Evolutionary conservation across 2,329 filamentous ascomycete genomes (phyloP).

Genomic region (Mycosphaerella sp.): DNA sequence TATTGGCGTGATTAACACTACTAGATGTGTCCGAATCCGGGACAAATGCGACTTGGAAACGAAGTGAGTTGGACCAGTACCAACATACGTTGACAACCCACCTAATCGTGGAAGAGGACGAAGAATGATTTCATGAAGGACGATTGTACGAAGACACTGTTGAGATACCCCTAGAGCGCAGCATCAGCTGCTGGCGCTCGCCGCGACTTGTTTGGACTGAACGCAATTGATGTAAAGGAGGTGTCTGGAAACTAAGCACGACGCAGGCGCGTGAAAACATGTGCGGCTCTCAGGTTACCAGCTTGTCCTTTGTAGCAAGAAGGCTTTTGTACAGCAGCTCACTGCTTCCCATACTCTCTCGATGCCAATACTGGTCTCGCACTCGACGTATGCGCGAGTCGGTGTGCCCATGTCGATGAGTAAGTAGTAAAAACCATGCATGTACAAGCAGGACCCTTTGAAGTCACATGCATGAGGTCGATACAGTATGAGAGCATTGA

Average conservation of each 20-base stretch:
- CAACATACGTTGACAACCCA: background rate
- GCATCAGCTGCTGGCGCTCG: constrained; percentile 2
- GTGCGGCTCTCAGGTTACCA: constrained; percentile 4
- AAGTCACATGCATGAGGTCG: too few relatives aligned
- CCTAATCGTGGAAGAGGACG: background rate
- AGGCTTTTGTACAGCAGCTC: background rate
- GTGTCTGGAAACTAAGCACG: constrained; percentile 4
- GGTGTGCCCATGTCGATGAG: too few relatives aligned
- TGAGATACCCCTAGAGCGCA: constrained; percentile 8
- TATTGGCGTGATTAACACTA: too few relatives aligned
- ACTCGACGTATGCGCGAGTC: too few relatives aligned
- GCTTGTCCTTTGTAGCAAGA: background rate
- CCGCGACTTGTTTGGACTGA: constrained; percentile 2
- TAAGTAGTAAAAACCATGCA: too few relatives aligned
- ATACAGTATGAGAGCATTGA: too few relatives aligned
- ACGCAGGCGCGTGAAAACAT: background rate
- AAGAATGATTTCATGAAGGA: constrained; percentile 6
- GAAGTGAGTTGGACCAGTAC: background rate
- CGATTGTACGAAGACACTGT: constrained; percentile 8
- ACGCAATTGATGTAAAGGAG: background rate
- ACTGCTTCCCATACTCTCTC: background rate
- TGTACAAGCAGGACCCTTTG: too few relatives aligned
- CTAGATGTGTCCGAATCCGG: too few relatives aligned
- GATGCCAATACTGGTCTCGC: too few relatives aligned
- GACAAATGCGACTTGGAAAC: background rate